These are phyloP conservation scores for Aspergillus sp. DNA, from an alignment of 2,329 filamentous ascomycete genomes.

Conservation along the genomic window DNA sequence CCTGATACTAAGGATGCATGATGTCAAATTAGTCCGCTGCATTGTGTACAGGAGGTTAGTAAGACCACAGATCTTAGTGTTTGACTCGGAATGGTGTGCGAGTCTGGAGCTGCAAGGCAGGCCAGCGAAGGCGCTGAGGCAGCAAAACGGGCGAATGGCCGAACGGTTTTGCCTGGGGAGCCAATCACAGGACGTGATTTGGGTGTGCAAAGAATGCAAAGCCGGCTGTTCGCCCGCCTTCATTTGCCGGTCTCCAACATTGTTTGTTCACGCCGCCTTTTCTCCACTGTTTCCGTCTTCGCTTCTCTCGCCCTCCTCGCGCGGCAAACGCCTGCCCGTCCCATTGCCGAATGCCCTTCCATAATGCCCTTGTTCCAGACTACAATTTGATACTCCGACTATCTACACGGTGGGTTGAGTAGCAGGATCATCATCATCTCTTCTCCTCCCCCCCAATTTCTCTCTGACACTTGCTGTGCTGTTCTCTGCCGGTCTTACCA, in stretches of 20 bases:
- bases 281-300: neutral
- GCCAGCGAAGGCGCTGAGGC: neutral
- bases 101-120: neutral
- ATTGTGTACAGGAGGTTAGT: neutral
- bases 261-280: neutral
- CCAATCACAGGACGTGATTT: neutral
- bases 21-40: too few species aligned
- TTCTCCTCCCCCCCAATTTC: too few species aligned
- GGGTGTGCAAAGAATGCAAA: neutral
- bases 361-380: too few species aligned
- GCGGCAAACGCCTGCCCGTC: neutral
- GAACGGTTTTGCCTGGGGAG: neutral
- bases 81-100: too few species aligned
- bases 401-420: too few species aligned
- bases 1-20: neutral
- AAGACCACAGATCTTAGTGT: too few species aligned
- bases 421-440: too few species aligned
- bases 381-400: too few species aligned
- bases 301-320: neutral
- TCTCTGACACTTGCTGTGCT: too few species aligned
- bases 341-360: neutral
- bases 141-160: neutral
- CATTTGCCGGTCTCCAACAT: neutral
- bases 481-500: too few species aligned
- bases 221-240: neutral